Base-by-base conservation (phyloP, 441 rosid species). In the Biscutella auriculata region DNA sequence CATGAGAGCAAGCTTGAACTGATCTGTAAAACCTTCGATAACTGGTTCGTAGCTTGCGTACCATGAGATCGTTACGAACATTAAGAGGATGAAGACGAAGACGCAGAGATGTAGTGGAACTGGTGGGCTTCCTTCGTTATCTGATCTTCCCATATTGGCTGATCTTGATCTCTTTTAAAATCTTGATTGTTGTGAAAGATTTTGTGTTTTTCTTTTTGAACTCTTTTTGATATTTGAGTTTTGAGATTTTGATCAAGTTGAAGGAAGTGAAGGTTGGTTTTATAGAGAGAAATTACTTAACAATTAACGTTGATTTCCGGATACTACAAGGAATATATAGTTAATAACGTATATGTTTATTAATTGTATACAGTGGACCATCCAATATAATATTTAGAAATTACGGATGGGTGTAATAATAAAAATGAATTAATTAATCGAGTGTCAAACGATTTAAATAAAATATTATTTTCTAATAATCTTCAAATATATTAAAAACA, bases 31-130 rank as follows among this genome's bases (percentile, higher is more conserved):
- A 50, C 77, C 68, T 51, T 86, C 88, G 1, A 83, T 6, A 28
- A 80, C 57, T 6, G 81, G 77, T 68, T 79, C 84, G 62, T 83
- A 79, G 67, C 74, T 80, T n/a, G 70, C 48, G 73, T 82, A 82
- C 86, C 84, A 80, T 12, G 87, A 73, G 9, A 83, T 47, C 0
- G 73, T 66, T 14, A 82, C 39, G 47, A 86, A 69, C 57, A 72
- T 40, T 2, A 86, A 14, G 53, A 86, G 73, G 57, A 79, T 72
- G 9, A 74, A 1, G 21, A 78, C 9, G 71, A 86, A 83, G 79
- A 80, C 74, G 60, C 73, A 79, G 1, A 83, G 79, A 72, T 82
- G 87, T 40, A 75, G 1, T 5, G 84, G 86, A 54, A 78, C 63
- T 53, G 53, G 72, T 7, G 76, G 58, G 34, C 68, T 64, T 53